Percentiles rank a stretch among this genome's conserved stretches.
These are phyloP conservation scores for Glycine tomentella DNA, from an alignment of 306 rosid species.

Conservation along the genomic window DNA sequence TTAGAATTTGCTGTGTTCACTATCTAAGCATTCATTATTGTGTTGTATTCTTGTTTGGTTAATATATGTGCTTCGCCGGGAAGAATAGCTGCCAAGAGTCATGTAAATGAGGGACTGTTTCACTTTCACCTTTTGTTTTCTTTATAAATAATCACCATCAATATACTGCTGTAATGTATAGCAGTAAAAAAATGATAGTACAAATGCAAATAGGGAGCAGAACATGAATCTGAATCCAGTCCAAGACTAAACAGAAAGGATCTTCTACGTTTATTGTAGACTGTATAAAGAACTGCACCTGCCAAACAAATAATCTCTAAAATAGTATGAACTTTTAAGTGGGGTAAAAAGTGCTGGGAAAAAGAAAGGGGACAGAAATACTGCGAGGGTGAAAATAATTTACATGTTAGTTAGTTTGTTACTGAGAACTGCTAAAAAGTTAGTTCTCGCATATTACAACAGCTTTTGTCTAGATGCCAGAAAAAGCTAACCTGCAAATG, in stretches of 20 bases:
- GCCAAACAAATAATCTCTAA: slow-evolving; percentile 3
- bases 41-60: not conserved
- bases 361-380: not conserved
- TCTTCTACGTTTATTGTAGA: slow-evolving; percentile 10
- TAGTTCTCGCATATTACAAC: slow-evolving; percentile 58
- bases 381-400: slow-evolving; percentile 39
- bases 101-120: not conserved
- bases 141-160: not conserved
- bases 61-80: not conserved
- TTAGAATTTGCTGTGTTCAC: not conserved
- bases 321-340: not conserved
- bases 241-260: not conserved
- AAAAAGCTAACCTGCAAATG: slow-evolving; percentile 59
- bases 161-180: not conserved
- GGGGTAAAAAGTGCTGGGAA: not conserved
- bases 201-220: not conserved
- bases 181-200: not conserved
- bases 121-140: not conserved
- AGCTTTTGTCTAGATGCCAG: slow-evolving; percentile 40
- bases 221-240: slow-evolving; percentile 4
- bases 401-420: slow-evolving; percentile 49
- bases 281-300: slow-evolving; percentile 11
- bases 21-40: not conserved
- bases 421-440: slow-evolving; percentile 52
- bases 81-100: not conserved